Conservation (phyloP, 495 filamentous ascomycete species). For the Pseudotulostoma volvatum region DNA sequence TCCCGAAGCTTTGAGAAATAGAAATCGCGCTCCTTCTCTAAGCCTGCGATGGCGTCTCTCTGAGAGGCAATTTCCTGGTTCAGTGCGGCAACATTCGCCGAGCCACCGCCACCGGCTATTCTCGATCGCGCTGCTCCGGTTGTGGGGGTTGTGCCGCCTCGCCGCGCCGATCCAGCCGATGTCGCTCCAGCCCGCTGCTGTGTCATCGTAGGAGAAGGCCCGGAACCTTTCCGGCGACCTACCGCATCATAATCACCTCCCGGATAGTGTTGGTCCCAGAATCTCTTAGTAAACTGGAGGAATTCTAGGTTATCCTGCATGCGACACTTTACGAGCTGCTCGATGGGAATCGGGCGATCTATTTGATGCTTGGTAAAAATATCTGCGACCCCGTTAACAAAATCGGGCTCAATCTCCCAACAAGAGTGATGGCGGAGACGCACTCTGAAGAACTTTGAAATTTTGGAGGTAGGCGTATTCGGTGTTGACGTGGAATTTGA, state of each 20-base stretch:
- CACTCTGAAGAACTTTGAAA: constrained; percentile 93
- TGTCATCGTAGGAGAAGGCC: constrained; percentile 36
- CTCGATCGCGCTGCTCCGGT: constrained; percentile 36
- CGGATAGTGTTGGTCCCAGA: constrained; percentile 97
- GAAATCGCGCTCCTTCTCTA: constrained; percentile 92
- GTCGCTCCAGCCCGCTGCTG: constrained; percentile 25
- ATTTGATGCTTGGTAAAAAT: constrained; percentile 70
- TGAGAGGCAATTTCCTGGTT: constrained; percentile 66
- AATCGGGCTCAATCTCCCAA: constrained; percentile 1
- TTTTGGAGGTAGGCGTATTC: constrained; percentile 98
- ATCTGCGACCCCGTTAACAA: constrained; percentile 32
- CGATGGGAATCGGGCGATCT: constrained; percentile 75
- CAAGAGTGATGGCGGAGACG: constrained; percentile 14
- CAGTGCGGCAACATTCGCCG: constrained; percentile 45
- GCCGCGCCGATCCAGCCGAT: constrained; percentile 36
- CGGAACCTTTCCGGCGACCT: constrained; percentile 61
- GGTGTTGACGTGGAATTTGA: constrained; percentile 94
- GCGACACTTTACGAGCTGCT: constrained; percentile 86
- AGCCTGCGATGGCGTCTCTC: constrained; percentile 70
- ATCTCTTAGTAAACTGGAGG: constrained; percentile 87
- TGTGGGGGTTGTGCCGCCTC: constrained; percentile 61
- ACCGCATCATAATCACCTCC: constrained; percentile 93
- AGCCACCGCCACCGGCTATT: constrained; percentile 37
- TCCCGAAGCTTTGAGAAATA: constrained; percentile 97
- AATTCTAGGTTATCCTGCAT: constrained; percentile 99